These are phyloP conservation scores for Alternaria triticimaculans DNA, from an alignment of 2,329 filamentous ascomycete genomes.

Conservation along the genomic window DNA sequence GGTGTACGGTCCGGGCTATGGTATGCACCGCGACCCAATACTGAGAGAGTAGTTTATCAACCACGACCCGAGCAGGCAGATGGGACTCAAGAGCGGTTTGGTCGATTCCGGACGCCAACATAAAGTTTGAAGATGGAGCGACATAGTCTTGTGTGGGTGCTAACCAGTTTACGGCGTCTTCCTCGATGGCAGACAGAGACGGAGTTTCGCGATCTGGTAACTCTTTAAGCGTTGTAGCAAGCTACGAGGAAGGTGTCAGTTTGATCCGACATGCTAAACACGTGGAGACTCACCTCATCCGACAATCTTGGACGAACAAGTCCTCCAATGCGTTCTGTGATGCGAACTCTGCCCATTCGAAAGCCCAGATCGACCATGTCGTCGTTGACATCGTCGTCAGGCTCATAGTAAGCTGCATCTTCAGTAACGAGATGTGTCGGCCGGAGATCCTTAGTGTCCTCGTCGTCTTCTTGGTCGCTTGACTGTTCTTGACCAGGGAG, in stretches of 20 bases:
- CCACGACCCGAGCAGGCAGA: constrained; percentile 64
- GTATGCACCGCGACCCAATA: constrained; percentile 74
- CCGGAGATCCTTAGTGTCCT: constrained; percentile 66
- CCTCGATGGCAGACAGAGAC: constrained; percentile 14
- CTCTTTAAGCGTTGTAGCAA: constrained; percentile 40
- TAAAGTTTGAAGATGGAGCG: constrained; percentile 70
- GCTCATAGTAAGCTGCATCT: constrained; percentile 72
- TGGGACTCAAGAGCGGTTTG: constrained; percentile 62
- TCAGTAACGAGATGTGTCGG: constrained; percentile 67
- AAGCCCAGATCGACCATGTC: constrained; percentile 76
- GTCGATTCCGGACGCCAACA: constrained; percentile 63
- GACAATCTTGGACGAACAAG: constrained; percentile 73
- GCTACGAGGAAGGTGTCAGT: constrained; percentile 22
- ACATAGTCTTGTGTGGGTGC: constrained; percentile 71
- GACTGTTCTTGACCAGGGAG: constrained; percentile 53
- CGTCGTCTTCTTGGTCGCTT: constrained; percentile 61
- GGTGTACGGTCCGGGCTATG: constrained; percentile 71
- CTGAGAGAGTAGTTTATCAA: constrained; percentile 68
- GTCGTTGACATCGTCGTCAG: constrained; percentile 68
- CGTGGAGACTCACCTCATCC: constrained; percentile 65
- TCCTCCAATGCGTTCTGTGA: constrained; percentile 77
- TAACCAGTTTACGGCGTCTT: constrained; percentile 57
- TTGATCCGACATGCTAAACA: neutral
- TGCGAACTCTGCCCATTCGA: constrained; percentile 72
- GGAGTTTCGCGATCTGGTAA: constrained; percentile 26